Evolutionary conservation across 2,329 filamentous ascomycete species (phyloP).

Genomic region (Fusarium albidum): DNA sequence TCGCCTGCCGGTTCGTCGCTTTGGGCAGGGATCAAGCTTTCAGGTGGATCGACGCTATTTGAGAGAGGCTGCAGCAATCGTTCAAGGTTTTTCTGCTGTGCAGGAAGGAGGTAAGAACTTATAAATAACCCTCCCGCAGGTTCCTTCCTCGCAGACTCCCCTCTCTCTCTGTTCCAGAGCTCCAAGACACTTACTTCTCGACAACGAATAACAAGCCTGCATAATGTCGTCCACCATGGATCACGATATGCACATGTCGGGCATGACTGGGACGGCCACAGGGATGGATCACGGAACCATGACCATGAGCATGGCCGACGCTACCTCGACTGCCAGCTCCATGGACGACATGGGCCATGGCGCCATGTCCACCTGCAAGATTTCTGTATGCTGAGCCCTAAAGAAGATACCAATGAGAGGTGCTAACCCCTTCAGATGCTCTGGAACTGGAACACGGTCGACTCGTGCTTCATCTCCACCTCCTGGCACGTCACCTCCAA

Average conservation of each 20-base stretch:
- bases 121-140: too few relatives aligned
- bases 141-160: too few relatives aligned
- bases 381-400: constrained; percentile 44
- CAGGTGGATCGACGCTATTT: too few relatives aligned
- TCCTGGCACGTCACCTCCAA: constrained; percentile 75
- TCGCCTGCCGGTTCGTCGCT: not conserved
- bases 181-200: not conserved
- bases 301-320: constrained; percentile 33
- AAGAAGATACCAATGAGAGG: too few relatives aligned
- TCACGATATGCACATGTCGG: constrained; percentile 25
- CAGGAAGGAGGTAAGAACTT: too few relatives aligned
- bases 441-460: constrained; percentile 80
- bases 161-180: not conserved
- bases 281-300: constrained; percentile 25
- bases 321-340: constrained; percentile 15
- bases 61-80: not conserved
- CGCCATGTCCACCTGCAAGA: constrained; percentile 45
- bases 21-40: not conserved
- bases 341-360: constrained; percentile 6
- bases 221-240: constrained; percentile 8
- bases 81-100: not conserved
- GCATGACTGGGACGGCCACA: constrained; percentile 16
- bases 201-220: not conserved
- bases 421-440: constrained; percentile 66
- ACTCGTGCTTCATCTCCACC: constrained; percentile 73